These are phyloP conservation scores for Microsporum audouinii DNA, from an alignment of 2,329 filamentous ascomycete genomes.

Conservation along the genomic window DNA sequence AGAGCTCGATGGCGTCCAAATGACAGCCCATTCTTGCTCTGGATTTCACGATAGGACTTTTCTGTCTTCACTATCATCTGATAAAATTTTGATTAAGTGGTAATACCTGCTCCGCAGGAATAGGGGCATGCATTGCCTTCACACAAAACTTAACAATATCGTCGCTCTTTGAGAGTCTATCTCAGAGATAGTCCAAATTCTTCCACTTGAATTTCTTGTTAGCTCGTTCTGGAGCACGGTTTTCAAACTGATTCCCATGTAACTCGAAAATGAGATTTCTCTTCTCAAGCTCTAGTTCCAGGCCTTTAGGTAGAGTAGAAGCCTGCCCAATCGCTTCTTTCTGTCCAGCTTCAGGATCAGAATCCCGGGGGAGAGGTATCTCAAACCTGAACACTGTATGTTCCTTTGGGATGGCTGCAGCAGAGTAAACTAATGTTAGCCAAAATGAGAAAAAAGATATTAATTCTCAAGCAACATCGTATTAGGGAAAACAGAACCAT, in stretches of 20 bases:
- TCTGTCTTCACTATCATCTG: no score
- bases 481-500: slow-evolving; percentile 15
- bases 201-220: slow-evolving; percentile 87
- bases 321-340: no score
- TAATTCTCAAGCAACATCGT: slow-evolving; percentile 3
- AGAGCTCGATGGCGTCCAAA: no score
- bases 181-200: slow-evolving; percentile 62
- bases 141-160: no score
- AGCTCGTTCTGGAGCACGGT: slow-evolving; percentile 69
- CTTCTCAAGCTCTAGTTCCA: background rate
- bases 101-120: background rate
- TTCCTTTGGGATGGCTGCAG: slow-evolving; percentile 67
- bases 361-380: slow-evolving; percentile 42
- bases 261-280: slow-evolving; percentile 65
- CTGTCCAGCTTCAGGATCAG: background rate
- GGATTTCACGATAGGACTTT: no score
- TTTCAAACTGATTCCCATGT: slow-evolving; percentile 76
- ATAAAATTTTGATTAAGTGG: no score
- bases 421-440: slow-evolving; percentile 4
- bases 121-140: no score
- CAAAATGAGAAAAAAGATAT: background rate
- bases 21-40: no score
- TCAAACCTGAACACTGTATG: slow-evolving; percentile 72
- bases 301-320: background rate
- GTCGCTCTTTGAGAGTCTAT: background rate